Evolutionary conservation across 2,329 filamentous ascomycete species (phyloP), one percentile per base, ranked within the genome.

Genomic region (Colletotrichum destructivum): DNA sequence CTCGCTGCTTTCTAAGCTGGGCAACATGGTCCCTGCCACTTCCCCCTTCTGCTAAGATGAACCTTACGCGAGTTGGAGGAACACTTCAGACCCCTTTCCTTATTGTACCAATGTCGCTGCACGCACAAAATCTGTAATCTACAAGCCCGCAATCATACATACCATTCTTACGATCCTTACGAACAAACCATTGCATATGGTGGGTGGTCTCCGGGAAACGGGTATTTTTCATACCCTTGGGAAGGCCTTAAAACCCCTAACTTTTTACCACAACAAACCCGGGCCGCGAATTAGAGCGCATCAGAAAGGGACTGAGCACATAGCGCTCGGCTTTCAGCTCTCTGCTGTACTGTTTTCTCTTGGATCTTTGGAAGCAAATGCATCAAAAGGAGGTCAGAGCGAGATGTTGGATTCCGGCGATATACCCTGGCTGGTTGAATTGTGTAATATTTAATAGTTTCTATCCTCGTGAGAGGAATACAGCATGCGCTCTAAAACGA

Each of bases 151-250:
- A 71, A 71, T 71, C 65, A 68, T 71, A 71, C 57, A 63, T 87
- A 81, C 80, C 80, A 83, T 88, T 88, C 85, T 87, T 84, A 88
- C 87, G 86, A 88, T 89, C 87, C 85, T 88, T 88, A 87, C 83
- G 84, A 87, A 82, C 79, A 76, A 79, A 79, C 78, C 76, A 79
- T 73, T 71, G 66, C 61, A 68, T 66, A 42, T 60, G 71, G 71
- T 69, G 31, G 47, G 77, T 75, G 59, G 73, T 64, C 71, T 71
- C 47, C 21, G 26, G 66, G 57, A 57, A 40, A n/a, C 46, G 23
- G 42, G 59, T 38, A 7, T 6, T 62, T 62, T 35, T 26, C 12
- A 42, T 60, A 26, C n/a, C 40, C 18, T 31, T 16, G 38, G 46
- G 49, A 42, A 57, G 49, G 38, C 31, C 12, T 47, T 26, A 52